Base-by-base conservation (phyloP, 495 filamentous ascomycete species). In the Penicillium steckii region DNA sequence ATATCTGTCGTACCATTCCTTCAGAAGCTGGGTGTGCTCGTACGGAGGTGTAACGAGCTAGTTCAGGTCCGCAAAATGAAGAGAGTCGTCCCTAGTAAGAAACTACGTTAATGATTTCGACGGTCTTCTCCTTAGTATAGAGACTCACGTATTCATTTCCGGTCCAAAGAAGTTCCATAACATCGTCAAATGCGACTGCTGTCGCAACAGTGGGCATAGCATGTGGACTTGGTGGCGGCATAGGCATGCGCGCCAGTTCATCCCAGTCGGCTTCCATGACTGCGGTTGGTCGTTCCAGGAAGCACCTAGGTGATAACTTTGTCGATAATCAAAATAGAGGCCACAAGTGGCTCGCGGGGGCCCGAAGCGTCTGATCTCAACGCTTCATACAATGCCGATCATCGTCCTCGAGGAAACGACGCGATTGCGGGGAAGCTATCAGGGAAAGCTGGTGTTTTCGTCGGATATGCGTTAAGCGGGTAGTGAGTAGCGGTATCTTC, bases 151-250 rank as follows among this genome's bases (percentile, higher is more conserved):
- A 88, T 73, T 91, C 88, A 69, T 91, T 93, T 10, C 94, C 94
- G 8, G 83, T 80, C 94, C 95, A 98, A 53, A 97, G 67, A 25
- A 97, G 80, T 68, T 97, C 94, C 65, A 93, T 85, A 37, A 80
- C 76, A 51, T 85, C 85, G 64, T 99, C 94, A 64, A 97, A 97
- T 19, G 89, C 86, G 54, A 95, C 71, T 8, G 89, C 82, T 4
- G 85, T 83, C 47, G 84, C 81, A 38, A 82, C 78, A n/a, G 86
- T 83, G 3, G 85, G 77, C 56, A 84, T 62, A 25, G 75, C 78
- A 67, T 85, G 81, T 53, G 76, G 65, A 46, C 76, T 81, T 43
- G 86, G 83, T 52, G 85, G 81, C 48, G 87, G 87, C 66, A 88
- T 78, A 55, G 80, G 76, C 66, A 89, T 78, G 64, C 86, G 81